These are phyloP conservation scores for Prunus yedoensis DNA, from an alignment of 331 rosid genomes.

Conservation along the genomic window DNA sequence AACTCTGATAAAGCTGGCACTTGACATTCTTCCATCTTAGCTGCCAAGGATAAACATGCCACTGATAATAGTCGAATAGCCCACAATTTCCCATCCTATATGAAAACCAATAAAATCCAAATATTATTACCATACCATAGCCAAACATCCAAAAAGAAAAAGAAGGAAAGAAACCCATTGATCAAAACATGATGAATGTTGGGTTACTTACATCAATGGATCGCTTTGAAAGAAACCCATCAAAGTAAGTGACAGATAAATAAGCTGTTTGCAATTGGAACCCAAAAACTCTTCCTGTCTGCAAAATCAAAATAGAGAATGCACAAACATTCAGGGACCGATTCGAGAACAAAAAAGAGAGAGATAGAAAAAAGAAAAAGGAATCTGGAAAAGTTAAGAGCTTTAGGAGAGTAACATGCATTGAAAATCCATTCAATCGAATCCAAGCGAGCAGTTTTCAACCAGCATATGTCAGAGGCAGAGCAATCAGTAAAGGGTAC, in stretches of 20 bases:
- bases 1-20: conserved; percentile 55
- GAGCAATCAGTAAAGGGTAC: conserved; percentile 31
- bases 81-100: conserved; percentile 70
- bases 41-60: conserved; percentile 75
- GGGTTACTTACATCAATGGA: conserved; percentile 71
- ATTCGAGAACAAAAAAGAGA: neutral
- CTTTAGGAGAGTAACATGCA: conserved; percentile 46
- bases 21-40: conserved; percentile 77
- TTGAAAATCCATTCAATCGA: conserved; percentile 79
- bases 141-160: neutral
- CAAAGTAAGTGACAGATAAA: conserved; percentile 66
- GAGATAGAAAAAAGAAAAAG: neutral
- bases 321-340: conserved; percentile 22
- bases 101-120: conserved; percentile 12
- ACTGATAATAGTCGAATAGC: conserved; percentile 60
- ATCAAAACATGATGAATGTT: conserved; percentile 7
- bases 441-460: conserved; percentile 53
- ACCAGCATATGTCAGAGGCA: conserved; percentile 25
- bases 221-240: conserved; percentile 64
- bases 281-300: conserved; percentile 59
- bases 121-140: neutral
- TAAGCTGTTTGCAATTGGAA: conserved; percentile 69
- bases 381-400: neutral
- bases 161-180: conserved; percentile 4
- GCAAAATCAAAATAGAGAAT: conserved; percentile 31